Base-by-base conservation (phyloP, 805 yeast species). In the Barnettozyma populi region DNA sequence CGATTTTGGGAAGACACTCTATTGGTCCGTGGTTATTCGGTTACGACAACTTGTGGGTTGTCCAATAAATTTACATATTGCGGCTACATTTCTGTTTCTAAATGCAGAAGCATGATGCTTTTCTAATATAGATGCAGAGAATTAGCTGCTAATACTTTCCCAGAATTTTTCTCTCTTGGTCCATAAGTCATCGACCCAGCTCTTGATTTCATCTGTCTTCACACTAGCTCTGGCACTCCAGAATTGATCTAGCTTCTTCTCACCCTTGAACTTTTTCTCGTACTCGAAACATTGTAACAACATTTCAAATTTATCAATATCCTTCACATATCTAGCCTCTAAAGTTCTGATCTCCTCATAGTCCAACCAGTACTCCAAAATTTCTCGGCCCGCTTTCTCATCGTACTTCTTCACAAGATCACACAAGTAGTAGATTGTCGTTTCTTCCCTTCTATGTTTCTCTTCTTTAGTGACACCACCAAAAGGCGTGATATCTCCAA, bases 401-500 rank as follows among this genome's bases (percentile, higher is more conserved):
- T 86, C 86, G 60, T 86, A 83, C n/a, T 84, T 82, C 48, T 70
- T 65, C 25, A 90, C 74, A 36, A 89, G 63, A 1, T 73, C 70
- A 29, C 82, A 64, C 45, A 92, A 62, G 61, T 82, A 90, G 36
- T 75, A 60, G 55, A 92, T 86, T 2, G 97, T 80, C 23, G 67
- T 80, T 35, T 72, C 74, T 61, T 92, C 98, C 48, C 97, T 73
- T 49, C 84, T 74, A 64, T 86, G 94, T 65, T 92, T 92, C 63
- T 92, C 98, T 14, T 68, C 71, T 63, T 90, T 89, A 41, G 80
- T 71, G 27, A 90, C 78, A 50, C 76, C 61, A 68, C 90, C 86
- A 64, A 78, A 66, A 57, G 99, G 94, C 2, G 96, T 90, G 44
- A 92, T 87, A 64, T 92, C 99, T 29, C 99, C 99, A 13, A 92